Percentiles rank a stretch among this genome's conserved stretches.
These are phyloP conservation scores for Smittium culicis DNA, from an alignment of 371 early-diverging fungal species.

Conservation along the genomic window DNA sequence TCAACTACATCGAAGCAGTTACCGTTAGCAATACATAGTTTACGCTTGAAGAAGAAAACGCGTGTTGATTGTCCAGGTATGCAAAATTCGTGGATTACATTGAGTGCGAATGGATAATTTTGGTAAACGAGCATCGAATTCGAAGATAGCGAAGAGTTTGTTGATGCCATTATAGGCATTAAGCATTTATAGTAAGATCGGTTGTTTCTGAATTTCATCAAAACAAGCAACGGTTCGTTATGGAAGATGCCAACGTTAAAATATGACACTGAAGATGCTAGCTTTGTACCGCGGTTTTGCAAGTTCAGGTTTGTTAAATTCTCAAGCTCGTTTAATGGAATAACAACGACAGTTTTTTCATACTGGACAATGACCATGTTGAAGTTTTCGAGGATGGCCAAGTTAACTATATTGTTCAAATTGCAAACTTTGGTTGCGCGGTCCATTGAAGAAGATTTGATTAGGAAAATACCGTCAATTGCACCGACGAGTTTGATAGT, in stretches of 20 bases:
- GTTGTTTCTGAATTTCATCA: slow-evolving; percentile 27
- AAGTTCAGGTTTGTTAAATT: slow-evolving; percentile 14
- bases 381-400: slow-evolving; percentile 22
- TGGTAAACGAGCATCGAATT: slow-evolving; percentile 17
- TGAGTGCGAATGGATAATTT: slow-evolving; percentile 16
- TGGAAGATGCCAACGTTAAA: slow-evolving; percentile 27
- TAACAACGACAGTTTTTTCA: slow-evolving; percentile 24
- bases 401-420: slow-evolving; percentile 14
- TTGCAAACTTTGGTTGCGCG: slow-evolving; percentile 22
- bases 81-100: slow-evolving; percentile 24
- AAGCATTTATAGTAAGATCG: slow-evolving; percentile 31
- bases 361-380: slow-evolving; percentile 25
- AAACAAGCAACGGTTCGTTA: slow-evolving; percentile 22
- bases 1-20: slow-evolving; percentile 9
- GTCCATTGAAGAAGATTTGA: slow-evolving; percentile 21
- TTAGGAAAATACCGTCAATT: slow-evolving; percentile 28
- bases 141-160: not conserved
- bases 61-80: slow-evolving; percentile 20
- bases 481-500: slow-evolving; percentile 27
- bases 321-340: slow-evolving; percentile 23
- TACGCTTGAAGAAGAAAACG: slow-evolving; percentile 29
- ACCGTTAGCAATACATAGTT: slow-evolving; percentile 20
- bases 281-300: slow-evolving; percentile 18
- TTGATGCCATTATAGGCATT: slow-evolving; percentile 15
- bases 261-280: slow-evolving; percentile 28